A percentile compares a stretch with the other conserved stretches of the same genome.
Conservation (phyloP, 768 basidiomycete species). For the Xerocomus spinulosus region DNA sequence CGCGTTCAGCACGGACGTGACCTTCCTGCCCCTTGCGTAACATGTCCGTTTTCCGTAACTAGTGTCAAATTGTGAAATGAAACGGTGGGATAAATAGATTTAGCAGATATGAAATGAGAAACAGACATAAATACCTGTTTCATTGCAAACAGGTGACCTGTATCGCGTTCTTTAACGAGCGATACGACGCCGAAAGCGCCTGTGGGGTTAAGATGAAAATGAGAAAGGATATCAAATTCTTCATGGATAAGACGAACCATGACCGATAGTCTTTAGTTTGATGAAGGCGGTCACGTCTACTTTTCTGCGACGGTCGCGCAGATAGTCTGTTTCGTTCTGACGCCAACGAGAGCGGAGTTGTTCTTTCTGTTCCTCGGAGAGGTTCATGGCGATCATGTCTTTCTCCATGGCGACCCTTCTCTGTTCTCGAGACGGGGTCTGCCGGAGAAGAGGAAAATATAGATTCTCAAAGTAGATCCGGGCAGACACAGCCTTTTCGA, state of each 20-base stretch:
- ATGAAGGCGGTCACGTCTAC: constrained; percentile 83
- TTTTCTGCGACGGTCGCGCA: constrained; percentile 78
- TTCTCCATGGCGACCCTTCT: constrained; percentile 82
- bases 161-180: constrained; percentile 77
- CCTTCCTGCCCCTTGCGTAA: constrained; percentile 96
- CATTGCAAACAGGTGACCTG: constrained; percentile 88
- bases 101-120: constrained; percentile 24
- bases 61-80: constrained; percentile 22
- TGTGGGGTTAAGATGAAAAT: constrained; percentile 34
- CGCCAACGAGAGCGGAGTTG: constrained; percentile 70
- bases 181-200: constrained; percentile 97
- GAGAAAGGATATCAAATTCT: constrained; percentile 23
- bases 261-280: constrained; percentile 91
- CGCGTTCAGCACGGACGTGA: constrained; percentile 93
- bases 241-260: constrained; percentile 51
- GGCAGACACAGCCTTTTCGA: constrained; percentile 90
- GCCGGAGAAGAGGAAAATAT: constrained; percentile 81
- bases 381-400: constrained; percentile 73
- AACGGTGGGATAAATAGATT: constrained; percentile 23
- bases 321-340: constrained; percentile 85
- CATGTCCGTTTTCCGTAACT: constrained; percentile 90
- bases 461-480: constrained; percentile 93
- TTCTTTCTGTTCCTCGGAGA: constrained; percentile 68
- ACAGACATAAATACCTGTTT: constrained; percentile 66
- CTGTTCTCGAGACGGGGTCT: constrained; percentile 81